Conservation (phyloP, 2,329 filamentous ascomycete species). For the Phaeoacremonium minimum region DNA sequence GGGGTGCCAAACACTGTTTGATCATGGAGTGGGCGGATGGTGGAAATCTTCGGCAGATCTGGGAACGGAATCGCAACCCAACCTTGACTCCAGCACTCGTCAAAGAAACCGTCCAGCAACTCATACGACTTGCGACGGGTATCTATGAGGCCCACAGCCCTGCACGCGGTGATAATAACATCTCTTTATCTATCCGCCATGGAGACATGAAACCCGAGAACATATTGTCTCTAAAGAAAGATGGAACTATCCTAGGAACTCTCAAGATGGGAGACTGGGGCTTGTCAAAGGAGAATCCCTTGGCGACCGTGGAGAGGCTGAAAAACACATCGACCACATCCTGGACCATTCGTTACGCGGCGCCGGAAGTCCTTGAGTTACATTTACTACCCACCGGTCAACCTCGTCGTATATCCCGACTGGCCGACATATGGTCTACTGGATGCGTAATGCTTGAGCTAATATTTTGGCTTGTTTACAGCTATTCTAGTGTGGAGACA, state of each 20-base stretch:
- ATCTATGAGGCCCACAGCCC: background rate
- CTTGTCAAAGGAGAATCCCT: background rate
- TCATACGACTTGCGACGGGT: background rate
- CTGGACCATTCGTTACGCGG: background rate
- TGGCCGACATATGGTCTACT: constrained; percentile 24
- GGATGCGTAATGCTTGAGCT: constrained; percentile 23
- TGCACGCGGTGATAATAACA: too few species aligned
- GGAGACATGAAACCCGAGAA: constrained; percentile 1
- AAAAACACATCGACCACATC: background rate
- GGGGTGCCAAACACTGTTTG: background rate
- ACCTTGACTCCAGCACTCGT: background rate
- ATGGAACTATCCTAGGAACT: background rate
- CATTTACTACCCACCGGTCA: too few species aligned
- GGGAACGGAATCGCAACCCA: background rate
- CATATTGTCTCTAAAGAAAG: background rate
- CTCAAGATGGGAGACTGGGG: background rate
- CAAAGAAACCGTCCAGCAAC: background rate
- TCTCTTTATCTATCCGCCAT: constrained; percentile 1
- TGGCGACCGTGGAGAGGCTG: background rate
- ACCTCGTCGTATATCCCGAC: constrained; percentile 7
- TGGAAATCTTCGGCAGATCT: background rate
- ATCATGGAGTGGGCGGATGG: background rate
- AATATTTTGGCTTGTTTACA: constrained; percentile 20
- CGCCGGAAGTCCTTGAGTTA: background rate
- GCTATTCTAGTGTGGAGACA: constrained; percentile 1